Percentiles rank a stretch among this genome's conserved stretches.
phyloP scores from a whole-genome alignment of 768 basidiomycete genomes.

The Daedalea quercina region DNA sequence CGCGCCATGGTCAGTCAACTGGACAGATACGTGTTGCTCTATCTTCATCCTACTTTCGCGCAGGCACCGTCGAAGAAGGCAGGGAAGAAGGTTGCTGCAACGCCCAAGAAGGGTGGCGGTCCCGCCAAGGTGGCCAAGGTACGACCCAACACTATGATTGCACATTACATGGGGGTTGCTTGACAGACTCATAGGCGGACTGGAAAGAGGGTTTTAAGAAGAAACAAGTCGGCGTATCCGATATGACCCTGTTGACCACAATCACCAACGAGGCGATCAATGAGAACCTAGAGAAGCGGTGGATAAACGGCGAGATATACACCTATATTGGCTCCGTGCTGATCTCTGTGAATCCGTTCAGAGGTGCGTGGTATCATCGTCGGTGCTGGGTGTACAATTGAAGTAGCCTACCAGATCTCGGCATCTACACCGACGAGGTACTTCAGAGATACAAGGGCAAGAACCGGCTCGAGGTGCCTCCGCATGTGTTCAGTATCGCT shows the following conservation, averaged over 20 bases:
- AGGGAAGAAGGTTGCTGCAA: conserved; percentile 66
- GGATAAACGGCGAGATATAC: conserved; percentile 94
- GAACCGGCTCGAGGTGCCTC: conserved; percentile 96
- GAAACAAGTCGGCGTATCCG: conserved; percentile 95
- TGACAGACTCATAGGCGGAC: conserved; percentile 63
- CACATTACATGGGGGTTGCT: neutral
- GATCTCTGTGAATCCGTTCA: conserved; percentile 99
- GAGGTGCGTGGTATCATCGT: conserved; percentile 42
- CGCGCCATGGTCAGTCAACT: conserved; percentile 14
- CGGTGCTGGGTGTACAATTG: neutral
- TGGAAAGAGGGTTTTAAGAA: conserved; percentile 99
- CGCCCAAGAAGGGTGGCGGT: conserved; percentile 54
- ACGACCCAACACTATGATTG: neutral
- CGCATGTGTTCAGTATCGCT: conserved; percentile 96
- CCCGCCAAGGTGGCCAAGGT: conserved; percentile 74
- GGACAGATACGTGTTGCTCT: conserved; percentile 5
- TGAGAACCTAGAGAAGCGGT: conserved; percentile 95
- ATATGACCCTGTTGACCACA: conserved; percentile 96
- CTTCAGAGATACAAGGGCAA: conserved; percentile 87
- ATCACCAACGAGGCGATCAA: conserved; percentile 98
- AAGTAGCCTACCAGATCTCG: conserved; percentile 58
- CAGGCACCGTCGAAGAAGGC: conserved; percentile 89
- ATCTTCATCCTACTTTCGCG: conserved; percentile 9
- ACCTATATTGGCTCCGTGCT: conserved; percentile 98
- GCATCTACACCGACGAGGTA: conserved; percentile 92